These are phyloP conservation scores for Choanephora cucurbitarum DNA, from an alignment of 371 early-diverging fungal genomes.

Conservation along the genomic window DNA sequence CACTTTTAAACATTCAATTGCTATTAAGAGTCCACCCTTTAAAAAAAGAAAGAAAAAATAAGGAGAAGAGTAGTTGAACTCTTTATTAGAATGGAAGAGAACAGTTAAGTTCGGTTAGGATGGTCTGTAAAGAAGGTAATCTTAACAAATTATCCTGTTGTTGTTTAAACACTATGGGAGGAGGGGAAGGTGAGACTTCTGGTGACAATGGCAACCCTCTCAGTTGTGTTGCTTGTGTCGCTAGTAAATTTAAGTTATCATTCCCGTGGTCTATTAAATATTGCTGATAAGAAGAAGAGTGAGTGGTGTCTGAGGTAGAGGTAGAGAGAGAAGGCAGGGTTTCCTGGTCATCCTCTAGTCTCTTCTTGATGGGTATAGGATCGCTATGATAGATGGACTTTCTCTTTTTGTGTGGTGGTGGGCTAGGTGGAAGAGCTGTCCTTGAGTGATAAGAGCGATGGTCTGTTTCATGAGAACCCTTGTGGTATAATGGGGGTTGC, in stretches of 20 bases:
- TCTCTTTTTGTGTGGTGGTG: neutral
- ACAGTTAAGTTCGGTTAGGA: conserved; percentile 17
- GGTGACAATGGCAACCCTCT: conserved; percentile 34
- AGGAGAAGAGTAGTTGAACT: neutral
- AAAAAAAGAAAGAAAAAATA: too few species aligned
- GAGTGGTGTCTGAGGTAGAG: too few species aligned
- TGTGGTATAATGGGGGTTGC: neutral
- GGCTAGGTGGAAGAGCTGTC: neutral
- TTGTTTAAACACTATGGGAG: conserved; percentile 11
- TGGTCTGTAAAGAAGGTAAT: conserved; percentile 23
- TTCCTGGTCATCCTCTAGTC: neutral
- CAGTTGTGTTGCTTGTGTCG: conserved; percentile 45
- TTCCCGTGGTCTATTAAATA: conserved; percentile 1
- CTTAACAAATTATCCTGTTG: conserved; percentile 3
- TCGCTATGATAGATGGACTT: neutral
- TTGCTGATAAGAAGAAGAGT: too few species aligned
- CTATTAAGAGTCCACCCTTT: too few species aligned
- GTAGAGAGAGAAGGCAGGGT: too few species aligned
- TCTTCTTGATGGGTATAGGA: neutral
- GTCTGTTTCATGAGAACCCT: too few species aligned
- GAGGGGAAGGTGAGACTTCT: conserved; percentile 19
- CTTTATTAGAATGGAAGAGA: neutral
- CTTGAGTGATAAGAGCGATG: too few species aligned
- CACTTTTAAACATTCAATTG: too few species aligned
- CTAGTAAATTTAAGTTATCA: conserved; percentile 40